Evolutionary conservation across 2,329 filamentous ascomycete species (phyloP).

Genomic region (Cytospora leucostoma): DNA sequence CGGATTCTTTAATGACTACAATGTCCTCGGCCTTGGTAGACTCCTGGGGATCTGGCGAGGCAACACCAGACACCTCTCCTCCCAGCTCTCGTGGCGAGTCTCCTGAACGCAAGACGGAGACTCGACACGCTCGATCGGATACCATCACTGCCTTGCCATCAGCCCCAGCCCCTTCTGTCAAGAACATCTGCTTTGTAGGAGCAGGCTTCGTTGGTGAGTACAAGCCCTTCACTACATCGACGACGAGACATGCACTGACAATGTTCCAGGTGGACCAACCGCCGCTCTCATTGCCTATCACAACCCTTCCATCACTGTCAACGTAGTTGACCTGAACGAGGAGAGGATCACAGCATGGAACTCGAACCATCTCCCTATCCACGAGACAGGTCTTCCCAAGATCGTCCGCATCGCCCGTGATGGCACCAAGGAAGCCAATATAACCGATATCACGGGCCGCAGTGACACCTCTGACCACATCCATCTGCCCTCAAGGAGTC

Average conservation of each 20-base stretch:
- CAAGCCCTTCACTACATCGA: background rate
- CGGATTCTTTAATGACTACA: constrained; percentile 26
- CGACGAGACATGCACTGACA: background rate
- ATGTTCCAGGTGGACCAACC: constrained; percentile 55
- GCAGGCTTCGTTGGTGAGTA: constrained; percentile 59
- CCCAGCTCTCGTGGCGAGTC: constrained; percentile 33
- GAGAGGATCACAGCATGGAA: constrained; percentile 59
- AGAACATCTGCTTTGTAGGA: constrained; percentile 58
- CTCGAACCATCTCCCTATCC: constrained; percentile 58
- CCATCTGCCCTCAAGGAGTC: constrained; percentile 39
- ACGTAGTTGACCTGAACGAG: constrained; percentile 60
- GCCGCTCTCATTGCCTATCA: constrained; percentile 61
- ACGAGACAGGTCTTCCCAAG: constrained; percentile 58
- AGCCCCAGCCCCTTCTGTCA: constrained; percentile 22
- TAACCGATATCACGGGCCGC: constrained; percentile 28
- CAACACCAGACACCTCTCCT: constrained; percentile 32
- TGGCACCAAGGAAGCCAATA: constrained; percentile 36
- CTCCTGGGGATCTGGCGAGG: constrained; percentile 21
- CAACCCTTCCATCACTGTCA: constrained; percentile 58
- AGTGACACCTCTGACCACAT: constrained; percentile 10
- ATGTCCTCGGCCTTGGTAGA: constrained; percentile 11
- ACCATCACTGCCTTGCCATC: constrained; percentile 11
- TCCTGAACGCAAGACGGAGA: constrained; percentile 30
- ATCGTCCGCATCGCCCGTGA: constrained; percentile 52
- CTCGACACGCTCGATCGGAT: constrained; percentile 13